A percentile compares a stretch with the other conserved stretches of the same genome.
Evolutionary conservation across 331 rosid species (phyloP).

Genomic region (Ulmus americana): DNA sequence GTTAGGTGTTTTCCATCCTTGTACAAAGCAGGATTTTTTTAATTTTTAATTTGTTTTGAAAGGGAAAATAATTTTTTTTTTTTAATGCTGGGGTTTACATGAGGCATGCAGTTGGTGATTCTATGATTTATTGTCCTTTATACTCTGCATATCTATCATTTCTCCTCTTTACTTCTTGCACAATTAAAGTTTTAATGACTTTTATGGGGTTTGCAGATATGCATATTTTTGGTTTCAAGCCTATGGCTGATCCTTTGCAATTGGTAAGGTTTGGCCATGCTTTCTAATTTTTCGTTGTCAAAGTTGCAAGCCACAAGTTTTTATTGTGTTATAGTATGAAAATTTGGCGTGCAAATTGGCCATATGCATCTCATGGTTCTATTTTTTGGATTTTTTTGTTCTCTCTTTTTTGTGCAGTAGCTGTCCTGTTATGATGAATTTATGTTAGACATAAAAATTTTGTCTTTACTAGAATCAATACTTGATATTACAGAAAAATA

Average conservation of each 20-base stretch:
- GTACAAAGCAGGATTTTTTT: no score
- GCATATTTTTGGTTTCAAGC: slow-evolving; percentile 86
- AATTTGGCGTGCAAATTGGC: no score
- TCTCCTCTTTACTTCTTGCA: not conserved
- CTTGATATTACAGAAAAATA: not conserved
- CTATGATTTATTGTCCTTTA: not conserved
- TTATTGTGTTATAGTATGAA: no score
- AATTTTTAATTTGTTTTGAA: no score
- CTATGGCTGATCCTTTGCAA: slow-evolving; percentile 78
- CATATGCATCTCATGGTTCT: not conserved
- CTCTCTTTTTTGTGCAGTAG: no score
- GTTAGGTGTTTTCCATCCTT: no score
- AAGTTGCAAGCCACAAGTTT: no score
- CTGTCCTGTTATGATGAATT: not conserved
- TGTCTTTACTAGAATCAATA: not conserved
- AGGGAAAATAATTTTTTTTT: not conserved
- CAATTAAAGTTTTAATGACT: slow-evolving; percentile 17
- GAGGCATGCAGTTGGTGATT: not conserved
- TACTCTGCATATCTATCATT: no score
- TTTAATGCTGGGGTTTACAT: not conserved
- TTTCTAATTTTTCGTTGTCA: no score
- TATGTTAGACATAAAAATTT: not conserved
- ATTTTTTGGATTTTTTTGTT: no score
- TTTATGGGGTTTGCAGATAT: slow-evolving; percentile 56
- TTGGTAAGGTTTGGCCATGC: slow-evolving; percentile 45